Evolutionary conservation across 2,329 filamentous ascomycete genomes (phyloP).

Genomic region (Xylariaceae sp.): DNA sequence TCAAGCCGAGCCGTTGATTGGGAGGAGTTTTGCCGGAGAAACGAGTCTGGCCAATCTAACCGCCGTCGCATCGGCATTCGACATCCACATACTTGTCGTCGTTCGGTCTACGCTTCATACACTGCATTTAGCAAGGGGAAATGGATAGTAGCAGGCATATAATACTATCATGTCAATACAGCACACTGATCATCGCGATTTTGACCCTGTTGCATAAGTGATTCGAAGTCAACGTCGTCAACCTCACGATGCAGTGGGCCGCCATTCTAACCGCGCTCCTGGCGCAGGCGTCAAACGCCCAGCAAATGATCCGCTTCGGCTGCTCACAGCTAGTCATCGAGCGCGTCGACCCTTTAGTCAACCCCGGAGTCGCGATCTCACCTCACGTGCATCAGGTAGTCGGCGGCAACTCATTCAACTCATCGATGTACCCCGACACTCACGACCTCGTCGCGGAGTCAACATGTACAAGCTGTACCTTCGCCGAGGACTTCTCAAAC

Average conservation of each 20-base stretch:
- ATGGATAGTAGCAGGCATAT: too few relatives aligned
- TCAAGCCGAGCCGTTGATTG: too few relatives aligned
- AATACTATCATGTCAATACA: too few relatives aligned
- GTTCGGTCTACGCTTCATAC: too few relatives aligned
- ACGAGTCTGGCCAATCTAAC: too few relatives aligned
- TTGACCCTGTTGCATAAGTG: background rate
- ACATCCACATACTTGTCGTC: too few relatives aligned
- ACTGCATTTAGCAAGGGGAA: too few relatives aligned
- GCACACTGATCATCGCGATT: too few relatives aligned
- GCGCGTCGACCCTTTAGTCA: slow-evolving; percentile 29
- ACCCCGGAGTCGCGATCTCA: slow-evolving; percentile 23
- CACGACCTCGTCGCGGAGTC: slow-evolving; percentile 24
- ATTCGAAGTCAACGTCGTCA: background rate
- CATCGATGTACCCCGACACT: slow-evolving; percentile 21
- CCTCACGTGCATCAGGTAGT: slow-evolving; percentile 30
- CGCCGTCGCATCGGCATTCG: too few relatives aligned
- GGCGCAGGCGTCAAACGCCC: slow-evolving; percentile 14
- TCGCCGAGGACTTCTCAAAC: slow-evolving; percentile 26
- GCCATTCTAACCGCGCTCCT: slow-evolving; percentile 16
- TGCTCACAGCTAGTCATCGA: slow-evolving; percentile 30
- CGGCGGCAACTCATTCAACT: slow-evolving; percentile 29
- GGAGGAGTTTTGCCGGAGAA: too few relatives aligned
- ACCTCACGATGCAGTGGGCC: slow-evolving; percentile 21
- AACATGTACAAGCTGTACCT: slow-evolving; percentile 28
- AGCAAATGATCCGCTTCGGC: slow-evolving; percentile 34